phyloP scores from a whole-genome alignment of 805 yeast genomes.

The Candida tallmaniae region DNA sequence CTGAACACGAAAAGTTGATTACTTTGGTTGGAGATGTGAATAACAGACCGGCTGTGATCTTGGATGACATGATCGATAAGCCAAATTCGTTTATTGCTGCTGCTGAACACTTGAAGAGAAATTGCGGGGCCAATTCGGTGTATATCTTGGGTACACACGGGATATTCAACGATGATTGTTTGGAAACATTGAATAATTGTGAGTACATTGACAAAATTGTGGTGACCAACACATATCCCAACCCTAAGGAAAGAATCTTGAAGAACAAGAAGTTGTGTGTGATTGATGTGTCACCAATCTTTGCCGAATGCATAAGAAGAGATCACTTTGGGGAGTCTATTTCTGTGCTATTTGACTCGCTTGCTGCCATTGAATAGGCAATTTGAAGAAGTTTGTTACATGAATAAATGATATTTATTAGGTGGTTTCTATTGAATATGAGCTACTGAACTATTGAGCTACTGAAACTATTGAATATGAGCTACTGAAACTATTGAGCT shows the following conservation, averaged over 20 bases:
- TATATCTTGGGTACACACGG: slow-evolving; percentile 96
- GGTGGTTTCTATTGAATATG: no score
- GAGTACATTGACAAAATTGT: slow-evolving; percentile 86
- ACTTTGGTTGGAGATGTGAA: slow-evolving; percentile 96
- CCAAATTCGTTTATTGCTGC: slow-evolving; percentile 94
- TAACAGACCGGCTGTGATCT: slow-evolving; percentile 83
- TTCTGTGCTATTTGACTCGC: slow-evolving; percentile 85
- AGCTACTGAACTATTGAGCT: no score
- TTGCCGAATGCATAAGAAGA: slow-evolving; percentile 97
- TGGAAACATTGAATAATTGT: slow-evolving; percentile 72
- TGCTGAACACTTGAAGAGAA: slow-evolving; percentile 92
- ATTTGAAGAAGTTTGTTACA: not conserved
- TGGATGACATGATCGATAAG: slow-evolving; percentile 97
- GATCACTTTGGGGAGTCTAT: slow-evolving; percentile 98
- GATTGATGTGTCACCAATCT: slow-evolving; percentile 90
- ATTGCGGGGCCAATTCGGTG: slow-evolving; percentile 93
- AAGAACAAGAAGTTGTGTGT: slow-evolving; percentile 69
- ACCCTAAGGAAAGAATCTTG: slow-evolving; percentile 54
- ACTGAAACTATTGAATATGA: not conserved
- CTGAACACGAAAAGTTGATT: slow-evolving; percentile 76
- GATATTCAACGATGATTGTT: slow-evolving; percentile 80
- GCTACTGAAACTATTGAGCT: slow-evolving; percentile 33
- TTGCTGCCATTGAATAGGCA: slow-evolving; percentile 49
- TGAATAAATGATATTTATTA: slow-evolving; percentile 5
- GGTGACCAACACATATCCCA: slow-evolving; percentile 95